Evolutionary conservation across 139 green algal genomes (phyloP), one percentile per base, ranked within the genome.

Genomic region (Asterochloris erici): DNA sequence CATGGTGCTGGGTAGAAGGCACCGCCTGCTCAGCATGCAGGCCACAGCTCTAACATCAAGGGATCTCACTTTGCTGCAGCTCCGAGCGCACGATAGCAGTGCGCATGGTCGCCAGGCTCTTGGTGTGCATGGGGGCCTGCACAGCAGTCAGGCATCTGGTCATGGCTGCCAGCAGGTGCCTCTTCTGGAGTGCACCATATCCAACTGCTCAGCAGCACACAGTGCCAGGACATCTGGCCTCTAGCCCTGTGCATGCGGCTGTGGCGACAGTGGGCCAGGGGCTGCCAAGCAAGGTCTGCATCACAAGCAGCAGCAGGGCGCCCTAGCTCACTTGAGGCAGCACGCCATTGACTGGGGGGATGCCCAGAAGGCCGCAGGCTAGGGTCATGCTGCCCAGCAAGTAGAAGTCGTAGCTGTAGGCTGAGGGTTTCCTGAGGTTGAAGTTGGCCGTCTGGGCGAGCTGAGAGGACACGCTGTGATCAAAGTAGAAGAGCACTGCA

Each of bases 331-430:
- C 77, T 84, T 98, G 95, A 1, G 95, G 95, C 29, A 98, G 84
- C 29, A 97, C 94, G 4, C 95, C 94, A 82, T 98, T 98, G 68
- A 95, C 90, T 19, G 94, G 94, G 11, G 95, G 95, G 6, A 98
- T 66, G 17, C 95, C 95, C 13, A 98, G 68, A 29, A 98, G 85
- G 16, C 93, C 95, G 78, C 85, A 94, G 0, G 90, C 16, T 27
- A 92, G 24, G 12, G 92, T 97, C 83, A 91, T 90, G 74, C 85
- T 14, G 27, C 87, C 91, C 70, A 98, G 90, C 79, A 98, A 87
- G 24, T 94, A n/a, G 29, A 98, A 85, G 86, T 98, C 95, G 19
- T 86, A 96, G 75, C 89, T 77, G 82, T 96, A 96, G 38, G 94
- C 90, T 15, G 91, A 47, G 10, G 92, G 91, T 81, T 91, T 92